Evolutionary conservation across 1,139 yeast genomes (phyloP), one percentile per base, ranked within the genome.

Genomic region (Saccharomyces uvarum): DNA sequence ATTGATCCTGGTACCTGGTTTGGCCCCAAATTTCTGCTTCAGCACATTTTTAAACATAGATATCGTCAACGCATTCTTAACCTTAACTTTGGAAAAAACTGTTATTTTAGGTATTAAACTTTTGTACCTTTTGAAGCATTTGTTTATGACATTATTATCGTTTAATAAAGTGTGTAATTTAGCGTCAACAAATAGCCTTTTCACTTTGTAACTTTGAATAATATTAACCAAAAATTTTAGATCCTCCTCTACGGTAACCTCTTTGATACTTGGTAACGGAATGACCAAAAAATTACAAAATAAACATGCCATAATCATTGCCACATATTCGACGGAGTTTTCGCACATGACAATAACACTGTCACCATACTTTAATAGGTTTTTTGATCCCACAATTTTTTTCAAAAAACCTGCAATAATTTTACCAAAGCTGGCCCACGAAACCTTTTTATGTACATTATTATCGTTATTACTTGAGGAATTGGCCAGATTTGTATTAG

Each of bases 351-450:
- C 74, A 4, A 91, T 77, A 5, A 88, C 91, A 59, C 78, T 76
- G 56, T 85, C 86, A 0, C 96, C 96, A 0, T 88, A 77, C 52
- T 71, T 76, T 50, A 88, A 67, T 2, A 75, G 71, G 0, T 77
- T 75, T 62, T 82, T 81, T 19, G 83, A 71, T 56, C 73, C 77
- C 41, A 72, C 75, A 32, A 77, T 72, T 59, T 75, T 81, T 51
- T 74, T 75, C 53, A 79, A 66, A 54, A 83, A 74, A 56, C 86
- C 81, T 31, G 88, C 87, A 1, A 91, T 80, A 57, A 88, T 79
- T 48, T 77, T 77, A 57, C 89, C 97, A 59, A 93, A 84, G 64
- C 86, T 86, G 60, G 82, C 83, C 98, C 98, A 95, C 0, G 96
- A 83, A 47, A 86, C 74, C 64, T 79, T 73, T 75, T 81, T 72